phyloP scores from a whole-genome alignment of 139 green algal species.

The Chlorella sp. region DNA sequence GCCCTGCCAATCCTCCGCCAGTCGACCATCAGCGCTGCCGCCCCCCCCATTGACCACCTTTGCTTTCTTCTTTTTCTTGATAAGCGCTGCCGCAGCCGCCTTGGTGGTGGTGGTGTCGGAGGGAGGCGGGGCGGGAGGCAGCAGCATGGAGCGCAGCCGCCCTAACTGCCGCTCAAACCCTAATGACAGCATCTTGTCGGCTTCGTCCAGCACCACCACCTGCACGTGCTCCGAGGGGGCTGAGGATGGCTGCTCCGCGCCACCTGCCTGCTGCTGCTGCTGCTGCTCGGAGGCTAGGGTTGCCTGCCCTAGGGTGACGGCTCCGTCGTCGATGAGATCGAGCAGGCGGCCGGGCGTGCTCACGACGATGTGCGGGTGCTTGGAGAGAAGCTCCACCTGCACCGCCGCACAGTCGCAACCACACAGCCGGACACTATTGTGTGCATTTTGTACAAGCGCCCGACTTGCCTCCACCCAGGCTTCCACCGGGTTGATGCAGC shows the following conservation, averaged over 20 bases:
- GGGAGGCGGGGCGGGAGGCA: slow-evolving; percentile 8
- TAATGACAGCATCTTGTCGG: slow-evolving; percentile 82
- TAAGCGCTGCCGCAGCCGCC: not conserved
- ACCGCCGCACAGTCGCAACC: not conserved
- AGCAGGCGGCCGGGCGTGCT: slow-evolving; percentile 79
- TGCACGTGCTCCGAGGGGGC: slow-evolving; percentile 2
- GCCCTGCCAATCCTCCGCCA: not conserved
- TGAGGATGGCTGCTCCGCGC: not conserved
- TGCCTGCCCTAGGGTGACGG: slow-evolving; percentile 9
- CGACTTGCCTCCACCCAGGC: no score
- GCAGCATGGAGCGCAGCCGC: slow-evolving; percentile 43
- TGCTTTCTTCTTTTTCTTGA: no score
- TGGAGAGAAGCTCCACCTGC: slow-evolving; percentile 35
- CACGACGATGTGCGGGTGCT: slow-evolving; percentile 59
- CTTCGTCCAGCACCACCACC: slow-evolving; percentile 78
- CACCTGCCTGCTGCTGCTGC: not conserved
- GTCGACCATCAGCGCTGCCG: not conserved
- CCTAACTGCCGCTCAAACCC: slow-evolving; percentile 75
- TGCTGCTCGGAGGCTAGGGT: not conserved
- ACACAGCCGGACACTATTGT: no score
- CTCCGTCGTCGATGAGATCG: slow-evolving; percentile 59
- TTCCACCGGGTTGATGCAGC: no score
- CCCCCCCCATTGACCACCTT: not conserved
- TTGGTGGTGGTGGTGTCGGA: not conserved
- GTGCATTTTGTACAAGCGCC: no score